phyloP scores from a whole-genome alignment of 148 eudicot genomes.

The Nepenthes gracilis region DNA sequence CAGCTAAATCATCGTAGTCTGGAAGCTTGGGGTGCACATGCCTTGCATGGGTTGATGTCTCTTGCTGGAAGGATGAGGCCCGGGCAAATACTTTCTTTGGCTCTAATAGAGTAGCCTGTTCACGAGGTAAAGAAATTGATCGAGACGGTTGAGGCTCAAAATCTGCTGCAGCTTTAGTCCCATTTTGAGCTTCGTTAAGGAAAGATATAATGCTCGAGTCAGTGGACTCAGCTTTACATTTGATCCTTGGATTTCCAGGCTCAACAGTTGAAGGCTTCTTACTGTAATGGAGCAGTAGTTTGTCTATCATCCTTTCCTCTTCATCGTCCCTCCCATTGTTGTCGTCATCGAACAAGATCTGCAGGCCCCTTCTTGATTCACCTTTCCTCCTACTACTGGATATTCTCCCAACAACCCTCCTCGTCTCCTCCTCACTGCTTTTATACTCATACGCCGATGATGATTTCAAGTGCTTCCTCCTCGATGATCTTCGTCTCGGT shows the following conservation, averaged over 20 bases:
- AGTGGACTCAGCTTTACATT: constrained; percentile 11
- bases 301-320: constrained; percentile 72
- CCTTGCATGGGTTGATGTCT: constrained; percentile 35
- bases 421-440: constrained; percentile 27
- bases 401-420: constrained; percentile 32
- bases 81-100: constrained; percentile 49
- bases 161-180: constrained; percentile 7
- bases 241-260: constrained; percentile 32
- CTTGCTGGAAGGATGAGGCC: constrained; percentile 69
- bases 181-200: constrained; percentile 13
- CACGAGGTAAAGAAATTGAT: constrained; percentile 67
- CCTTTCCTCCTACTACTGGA: constrained; percentile 75
- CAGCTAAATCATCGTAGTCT: constrained; percentile 90
- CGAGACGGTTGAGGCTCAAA: constrained; percentile 36
- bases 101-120: constrained; percentile 29
- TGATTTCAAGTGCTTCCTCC: constrained; percentile 49
- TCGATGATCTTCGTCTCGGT: constrained; percentile 53
- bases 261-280: constrained; percentile 52
- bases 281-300: constrained; percentile 72
- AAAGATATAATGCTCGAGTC: constrained; percentile 18
- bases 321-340: constrained; percentile 34
- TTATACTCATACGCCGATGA: constrained; percentile 20
- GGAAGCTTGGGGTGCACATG: constrained; percentile 98
- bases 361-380: constrained; percentile 57
- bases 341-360: constrained; percentile 57